Conservation (phyloP, 1,139 yeast species). For the Geotrichum bryndzae region DNA sequence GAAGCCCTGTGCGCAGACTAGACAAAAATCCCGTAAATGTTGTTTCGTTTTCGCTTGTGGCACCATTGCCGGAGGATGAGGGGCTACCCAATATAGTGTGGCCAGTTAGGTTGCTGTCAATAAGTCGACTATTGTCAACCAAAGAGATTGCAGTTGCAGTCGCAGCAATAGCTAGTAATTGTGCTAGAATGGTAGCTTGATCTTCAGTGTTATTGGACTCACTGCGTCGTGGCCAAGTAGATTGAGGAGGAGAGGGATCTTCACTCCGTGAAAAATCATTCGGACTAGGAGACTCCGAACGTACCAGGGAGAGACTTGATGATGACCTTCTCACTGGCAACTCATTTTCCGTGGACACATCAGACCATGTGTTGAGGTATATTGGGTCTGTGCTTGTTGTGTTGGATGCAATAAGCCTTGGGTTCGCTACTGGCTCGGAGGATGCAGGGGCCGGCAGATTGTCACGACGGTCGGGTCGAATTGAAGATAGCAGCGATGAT, state of each 20-base stretch:
- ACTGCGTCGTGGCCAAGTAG: background rate
- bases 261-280: background rate
- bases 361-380: background rate
- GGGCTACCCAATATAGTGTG: conserved; percentile 1
- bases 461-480: background rate
- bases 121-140: conserved; percentile 26
- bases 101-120: conserved; percentile 1
- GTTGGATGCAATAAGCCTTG: background rate
- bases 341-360: background rate
- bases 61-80: background rate
- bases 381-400: background rate
- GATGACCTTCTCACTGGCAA: background rate
- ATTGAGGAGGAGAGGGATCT: background rate
- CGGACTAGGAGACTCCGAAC: background rate
- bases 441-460: background rate
- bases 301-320: background rate
- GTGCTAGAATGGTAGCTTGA: conserved; percentile 42
- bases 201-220: conserved; percentile 24
- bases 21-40: conserved; percentile 39
- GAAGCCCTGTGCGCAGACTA: conserved; percentile 38
- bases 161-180: conserved; percentile 44
- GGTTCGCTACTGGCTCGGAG: background rate
- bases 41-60: conserved; percentile 17
- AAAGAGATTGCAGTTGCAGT: conserved; percentile 42
- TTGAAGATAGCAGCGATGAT: background rate